These are phyloP conservation scores for Lasiosphaeria ovina DNA, from an alignment of 495 filamentous ascomycete species.

Conservation along the genomic window DNA sequence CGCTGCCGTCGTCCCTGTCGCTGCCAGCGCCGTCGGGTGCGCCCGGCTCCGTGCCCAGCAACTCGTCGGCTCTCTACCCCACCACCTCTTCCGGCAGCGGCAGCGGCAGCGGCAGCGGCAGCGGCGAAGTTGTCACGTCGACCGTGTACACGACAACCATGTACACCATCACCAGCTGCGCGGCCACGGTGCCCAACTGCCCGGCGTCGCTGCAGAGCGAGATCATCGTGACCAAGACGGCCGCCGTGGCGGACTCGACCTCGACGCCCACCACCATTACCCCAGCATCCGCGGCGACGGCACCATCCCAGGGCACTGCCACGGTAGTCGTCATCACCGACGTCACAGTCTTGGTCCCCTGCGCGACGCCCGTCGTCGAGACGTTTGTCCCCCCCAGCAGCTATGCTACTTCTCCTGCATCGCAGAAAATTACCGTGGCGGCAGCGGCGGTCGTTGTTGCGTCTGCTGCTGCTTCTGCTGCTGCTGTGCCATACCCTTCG, in stretches of 20 bases:
- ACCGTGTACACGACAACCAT: slow-evolving; percentile 55
- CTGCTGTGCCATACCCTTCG: too few species aligned
- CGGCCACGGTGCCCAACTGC: slow-evolving; percentile 54
- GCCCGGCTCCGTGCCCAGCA: background rate
- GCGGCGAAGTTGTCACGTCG: slow-evolving; percentile 34
- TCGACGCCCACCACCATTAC: slow-evolving; percentile 38
- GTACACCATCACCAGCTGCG: slow-evolving; percentile 56
- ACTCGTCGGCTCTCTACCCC: slow-evolving; percentile 1
- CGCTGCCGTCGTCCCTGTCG: background rate
- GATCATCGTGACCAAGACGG: slow-evolving; percentile 48
- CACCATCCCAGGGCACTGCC: background rate
- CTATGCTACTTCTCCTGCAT: background rate
- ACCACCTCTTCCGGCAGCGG: background rate
- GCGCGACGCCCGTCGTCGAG: slow-evolving; percentile 20
- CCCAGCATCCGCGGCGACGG: background rate
- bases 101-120: background rate
- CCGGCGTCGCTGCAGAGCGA: slow-evolving; percentile 36
- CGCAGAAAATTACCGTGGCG: too few species aligned
- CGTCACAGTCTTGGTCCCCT: slow-evolving; percentile 21
- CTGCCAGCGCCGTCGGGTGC: background rate
- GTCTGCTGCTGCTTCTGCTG: too few species aligned
- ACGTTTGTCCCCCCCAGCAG: slow-evolving; percentile 14
- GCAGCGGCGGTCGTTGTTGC: too few species aligned
- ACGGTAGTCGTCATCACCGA: slow-evolving; percentile 4
- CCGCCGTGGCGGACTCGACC: slow-evolving; percentile 41